phyloP scores from a whole-genome alignment of 768 basidiomycete genomes.

The Mycena pura region DNA sequence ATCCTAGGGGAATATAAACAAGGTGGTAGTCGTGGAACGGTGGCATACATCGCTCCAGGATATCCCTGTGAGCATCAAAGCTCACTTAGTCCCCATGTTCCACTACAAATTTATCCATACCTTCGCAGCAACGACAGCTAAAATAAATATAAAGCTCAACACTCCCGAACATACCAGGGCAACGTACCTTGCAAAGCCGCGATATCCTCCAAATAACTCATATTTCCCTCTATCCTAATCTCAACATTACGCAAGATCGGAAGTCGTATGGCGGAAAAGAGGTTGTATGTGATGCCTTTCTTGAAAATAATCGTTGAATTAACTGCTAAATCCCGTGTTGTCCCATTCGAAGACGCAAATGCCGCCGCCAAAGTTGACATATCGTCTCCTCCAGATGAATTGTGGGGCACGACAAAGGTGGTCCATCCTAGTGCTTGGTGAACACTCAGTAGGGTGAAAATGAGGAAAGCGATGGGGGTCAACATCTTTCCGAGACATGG shows the following conservation, averaged over 20 bases:
- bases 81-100: conserved; percentile 5
- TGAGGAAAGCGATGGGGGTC: conserved; percentile 12
- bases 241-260: conserved; percentile 44
- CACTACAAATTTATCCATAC: conserved; percentile 11
- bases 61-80: conserved; percentile 10
- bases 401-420: conserved; percentile 19
- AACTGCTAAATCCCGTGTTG: conserved; percentile 18
- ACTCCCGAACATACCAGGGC: conserved; percentile 8
- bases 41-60: conserved; percentile 14
- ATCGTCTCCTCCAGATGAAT: conserved; percentile 18
- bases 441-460: conserved; percentile 14
- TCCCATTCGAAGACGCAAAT: conserved; percentile 15
- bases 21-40: conserved; percentile 5
- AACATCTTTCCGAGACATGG: conserved; percentile 15
- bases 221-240: conserved; percentile 43
- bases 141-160: conserved; percentile 7
- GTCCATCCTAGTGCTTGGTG: conserved; percentile 17
- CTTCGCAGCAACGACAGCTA: conserved; percentile 21
- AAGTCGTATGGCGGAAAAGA: conserved; percentile 47
- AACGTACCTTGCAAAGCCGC: conserved; percentile 15
- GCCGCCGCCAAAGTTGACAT: conserved; percentile 3
- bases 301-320: conserved; percentile 45
- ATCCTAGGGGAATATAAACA: conserved; percentile 34
- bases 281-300: conserved; percentile 47
- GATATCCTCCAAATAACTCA: conserved; percentile 24